Conservation (phyloP, 2,329 filamentous ascomycete genomes). For the Hymenoscyphus fructigenus region DNA sequence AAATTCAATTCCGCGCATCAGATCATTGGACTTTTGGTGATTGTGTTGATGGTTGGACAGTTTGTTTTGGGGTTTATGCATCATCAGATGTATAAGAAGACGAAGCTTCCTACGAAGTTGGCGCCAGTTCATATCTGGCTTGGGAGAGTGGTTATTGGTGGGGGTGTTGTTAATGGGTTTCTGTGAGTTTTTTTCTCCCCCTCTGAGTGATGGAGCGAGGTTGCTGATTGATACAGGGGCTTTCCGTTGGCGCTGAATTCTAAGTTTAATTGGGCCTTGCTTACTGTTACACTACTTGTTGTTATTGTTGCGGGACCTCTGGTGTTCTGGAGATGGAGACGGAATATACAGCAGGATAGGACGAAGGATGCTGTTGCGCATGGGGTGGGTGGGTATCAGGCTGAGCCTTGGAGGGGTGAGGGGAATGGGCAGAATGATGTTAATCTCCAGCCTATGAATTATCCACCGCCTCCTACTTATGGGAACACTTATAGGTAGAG, state of each 20-base stretch:
- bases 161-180: slow-evolving; percentile 57
- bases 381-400: slow-evolving; percentile 9
- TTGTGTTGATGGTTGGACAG: slow-evolving; percentile 52
- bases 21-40: slow-evolving; percentile 56
- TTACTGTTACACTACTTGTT: slow-evolving; percentile 46
- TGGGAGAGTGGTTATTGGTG: slow-evolving; percentile 51
- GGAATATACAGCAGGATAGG: slow-evolving; percentile 13
- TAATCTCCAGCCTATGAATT: slow-evolving; percentile 9
- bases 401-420: slow-evolving; percentile 9
- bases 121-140: slow-evolving; percentile 57
- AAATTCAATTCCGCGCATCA: slow-evolving; percentile 55
- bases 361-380: neutral
- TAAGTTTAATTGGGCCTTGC: slow-evolving; percentile 48
- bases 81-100: slow-evolving; percentile 53
- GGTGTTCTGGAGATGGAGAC: slow-evolving; percentile 14
- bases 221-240: slow-evolving; percentile 42
- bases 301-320: slow-evolving; percentile 38
- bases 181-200: slow-evolving; percentile 43
- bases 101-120: slow-evolving; percentile 48
- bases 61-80: slow-evolving; percentile 55
- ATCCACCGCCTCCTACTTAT: slow-evolving; percentile 5
- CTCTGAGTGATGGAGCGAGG: neutral
- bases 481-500: neutral
- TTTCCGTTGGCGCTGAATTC: slow-evolving; percentile 55
- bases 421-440: slow-evolving; percentile 6